phyloP scores from a whole-genome alignment of 2,329 filamentous ascomycete genomes.

The Kalmusia sp. region DNA sequence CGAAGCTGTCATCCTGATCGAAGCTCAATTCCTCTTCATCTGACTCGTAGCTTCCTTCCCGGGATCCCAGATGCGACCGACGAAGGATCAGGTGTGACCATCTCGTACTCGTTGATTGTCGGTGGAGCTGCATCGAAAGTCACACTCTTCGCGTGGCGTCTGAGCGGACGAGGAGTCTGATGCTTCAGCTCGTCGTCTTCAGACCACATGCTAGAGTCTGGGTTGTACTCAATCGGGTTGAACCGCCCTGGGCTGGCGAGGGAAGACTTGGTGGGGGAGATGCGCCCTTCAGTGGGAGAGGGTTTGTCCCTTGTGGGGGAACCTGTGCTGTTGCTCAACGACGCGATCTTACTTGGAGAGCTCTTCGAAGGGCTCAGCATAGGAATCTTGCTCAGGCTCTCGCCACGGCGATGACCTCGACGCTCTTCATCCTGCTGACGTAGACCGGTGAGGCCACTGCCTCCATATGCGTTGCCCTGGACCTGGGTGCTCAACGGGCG shows the following conservation, averaged over 20 bases:
- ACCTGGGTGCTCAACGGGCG: constrained; percentile 65
- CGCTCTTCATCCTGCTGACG: constrained; percentile 36
- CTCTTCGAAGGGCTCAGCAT: constrained; percentile 63
- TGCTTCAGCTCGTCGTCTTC: constrained; percentile 62
- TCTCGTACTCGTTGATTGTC: constrained; percentile 96
- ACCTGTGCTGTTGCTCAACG: constrained; percentile 42
- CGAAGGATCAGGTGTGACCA: constrained; percentile 95
- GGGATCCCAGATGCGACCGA: constrained; percentile 87
- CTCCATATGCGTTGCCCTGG: constrained; percentile 74
- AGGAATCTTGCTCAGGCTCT: constrained; percentile 69
- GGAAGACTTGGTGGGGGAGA: constrained; percentile 88
- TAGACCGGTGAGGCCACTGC: constrained; percentile 60
- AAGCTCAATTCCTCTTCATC: constrained; percentile 72
- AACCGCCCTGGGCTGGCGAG: constrained; percentile 71
- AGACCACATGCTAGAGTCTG: constrained; percentile 43
- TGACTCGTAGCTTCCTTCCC: constrained; percentile 92
- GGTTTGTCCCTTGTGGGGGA: constrained; percentile 33
- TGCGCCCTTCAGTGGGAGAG: constrained; percentile 52
- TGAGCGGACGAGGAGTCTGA: constrained; percentile 71
- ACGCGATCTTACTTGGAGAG: constrained; percentile 65
- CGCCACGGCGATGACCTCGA: constrained; percentile 50
- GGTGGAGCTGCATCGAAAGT: constrained; percentile 95
- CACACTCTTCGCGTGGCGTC: constrained; percentile 93
- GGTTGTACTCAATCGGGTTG: constrained; percentile 52
- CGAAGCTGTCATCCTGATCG: constrained; percentile 85